Percentiles rank a stretch among this genome's conserved stretches.
Evolutionary conservation across 1,139 yeast genomes (phyloP).

Genomic region (Blastobotrys raffinosifermentans): DNA sequence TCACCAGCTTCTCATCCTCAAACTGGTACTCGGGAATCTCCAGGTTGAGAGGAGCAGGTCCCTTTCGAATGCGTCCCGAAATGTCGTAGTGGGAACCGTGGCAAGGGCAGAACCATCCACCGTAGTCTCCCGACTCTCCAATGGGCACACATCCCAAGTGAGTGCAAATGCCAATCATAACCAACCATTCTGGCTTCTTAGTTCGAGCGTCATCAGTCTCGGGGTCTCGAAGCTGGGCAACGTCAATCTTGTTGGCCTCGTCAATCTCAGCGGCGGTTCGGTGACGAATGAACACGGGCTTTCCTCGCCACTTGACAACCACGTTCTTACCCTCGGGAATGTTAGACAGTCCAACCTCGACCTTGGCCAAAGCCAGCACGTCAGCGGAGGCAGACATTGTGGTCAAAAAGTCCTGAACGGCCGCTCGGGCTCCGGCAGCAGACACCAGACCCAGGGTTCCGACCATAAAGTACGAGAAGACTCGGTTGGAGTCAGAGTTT

Average conservation of each 20-base stretch:
- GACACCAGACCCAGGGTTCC: slow-evolving; percentile 92
- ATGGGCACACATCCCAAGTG: slow-evolving; percentile 99
- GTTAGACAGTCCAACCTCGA: slow-evolving; percentile 89
- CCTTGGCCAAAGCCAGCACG: slow-evolving; percentile 98
- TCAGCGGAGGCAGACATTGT: slow-evolving; percentile 98
- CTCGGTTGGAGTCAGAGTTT: slow-evolving; percentile 69
- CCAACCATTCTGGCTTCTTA: slow-evolving; percentile 95
- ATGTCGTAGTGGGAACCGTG: slow-evolving; percentile 99
- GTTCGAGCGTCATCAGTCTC: slow-evolving; percentile 91
- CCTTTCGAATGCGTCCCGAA: slow-evolving; percentile 99
- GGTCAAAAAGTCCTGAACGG: slow-evolving; percentile 90
- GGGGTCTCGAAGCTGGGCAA: slow-evolving; percentile 83
- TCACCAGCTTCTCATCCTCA: slow-evolving; percentile 70
- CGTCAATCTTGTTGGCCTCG: slow-evolving; percentile 83
- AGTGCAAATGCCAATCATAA: slow-evolving; percentile 99
- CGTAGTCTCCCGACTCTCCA: slow-evolving; percentile 99
- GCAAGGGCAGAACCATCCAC: slow-evolving; percentile 99
- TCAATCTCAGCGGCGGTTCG: slow-evolving; percentile 90
- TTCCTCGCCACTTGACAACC: slow-evolving; percentile 99
- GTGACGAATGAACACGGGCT: slow-evolving; percentile 99
- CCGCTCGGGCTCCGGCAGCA: slow-evolving; percentile 97
- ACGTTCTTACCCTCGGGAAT: slow-evolving; percentile 98
- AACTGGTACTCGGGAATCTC: slow-evolving; percentile 93
- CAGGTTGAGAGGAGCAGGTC: slow-evolving; percentile 99
- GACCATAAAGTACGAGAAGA: slow-evolving; percentile 93